Percentiles rank a stretch among this genome's conserved stretches.
phyloP scores from a whole-genome alignment of 1,284 basidiomycete species.

The Thecaphora frezii region DNA sequence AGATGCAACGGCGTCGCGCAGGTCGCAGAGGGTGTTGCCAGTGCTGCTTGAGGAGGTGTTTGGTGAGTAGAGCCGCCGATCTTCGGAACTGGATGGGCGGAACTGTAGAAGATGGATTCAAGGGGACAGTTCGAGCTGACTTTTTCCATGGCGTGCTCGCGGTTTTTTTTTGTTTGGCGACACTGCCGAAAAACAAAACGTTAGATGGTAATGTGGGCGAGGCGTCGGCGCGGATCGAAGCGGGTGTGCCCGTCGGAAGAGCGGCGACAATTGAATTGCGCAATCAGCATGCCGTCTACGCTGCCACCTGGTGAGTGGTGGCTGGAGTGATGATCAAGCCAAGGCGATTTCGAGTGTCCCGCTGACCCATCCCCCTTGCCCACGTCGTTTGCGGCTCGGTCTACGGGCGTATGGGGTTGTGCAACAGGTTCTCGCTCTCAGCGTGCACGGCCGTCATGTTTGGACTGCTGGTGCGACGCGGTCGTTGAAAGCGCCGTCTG shows the following conservation, averaged over 20 bases:
- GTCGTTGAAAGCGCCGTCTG: conserved; percentile 5
- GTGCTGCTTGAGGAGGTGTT: conserved; percentile 55
- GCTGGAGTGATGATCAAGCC: too few species aligned
- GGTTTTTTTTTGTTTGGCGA: too few species aligned
- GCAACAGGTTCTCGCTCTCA: conserved; percentile 42
- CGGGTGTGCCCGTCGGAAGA: conserved; percentile 83
- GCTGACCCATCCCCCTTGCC: too few species aligned
- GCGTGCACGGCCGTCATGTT: conserved; percentile 50
- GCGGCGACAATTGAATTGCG: conserved; percentile 82
- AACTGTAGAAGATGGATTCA: too few species aligned
- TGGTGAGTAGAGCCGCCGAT: conserved; percentile 21
- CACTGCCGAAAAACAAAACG: too few species aligned
- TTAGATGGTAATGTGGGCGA: conserved; percentile 78
- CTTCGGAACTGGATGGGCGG: too few species aligned
- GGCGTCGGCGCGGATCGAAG: conserved; percentile 67
- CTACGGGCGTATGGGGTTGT: too few species aligned
- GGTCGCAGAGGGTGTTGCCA: conserved; percentile 33
- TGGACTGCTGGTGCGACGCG: conserved; percentile 29
- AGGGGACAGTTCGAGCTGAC: too few species aligned
- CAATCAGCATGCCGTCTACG: conserved; percentile 93
- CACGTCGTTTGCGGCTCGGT: too few species aligned
- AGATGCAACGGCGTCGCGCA: not conserved
- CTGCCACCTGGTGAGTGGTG: conserved; percentile 78
- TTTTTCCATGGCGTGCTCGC: too few species aligned
- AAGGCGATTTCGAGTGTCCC: too few species aligned